Conservation (phyloP, 2,329 filamentous ascomycete species). For the Xylariaceae sp. region DNA sequence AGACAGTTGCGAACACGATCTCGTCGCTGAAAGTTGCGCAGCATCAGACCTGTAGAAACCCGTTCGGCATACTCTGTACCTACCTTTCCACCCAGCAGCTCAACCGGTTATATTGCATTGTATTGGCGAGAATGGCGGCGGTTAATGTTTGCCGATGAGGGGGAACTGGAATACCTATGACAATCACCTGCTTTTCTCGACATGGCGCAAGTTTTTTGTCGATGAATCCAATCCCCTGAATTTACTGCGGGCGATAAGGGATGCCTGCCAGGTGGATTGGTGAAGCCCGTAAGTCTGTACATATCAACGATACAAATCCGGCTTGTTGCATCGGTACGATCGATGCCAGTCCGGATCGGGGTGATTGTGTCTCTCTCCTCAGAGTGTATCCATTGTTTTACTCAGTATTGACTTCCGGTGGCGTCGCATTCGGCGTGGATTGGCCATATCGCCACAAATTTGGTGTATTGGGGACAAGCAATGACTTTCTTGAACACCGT, state of each 20-base stretch:
- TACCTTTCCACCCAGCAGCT: background rate
- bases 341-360: no score
- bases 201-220: background rate
- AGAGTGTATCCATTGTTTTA: no score
- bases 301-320: no score
- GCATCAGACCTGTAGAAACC: background rate
- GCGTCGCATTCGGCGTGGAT: no score
- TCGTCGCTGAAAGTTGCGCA: conserved; percentile 1
- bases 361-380: no score
- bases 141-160: background rate
- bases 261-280: no score
- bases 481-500: no score
- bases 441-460: no score
- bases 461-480: no score
- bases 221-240: background rate
- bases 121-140: background rate
- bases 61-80: background rate
- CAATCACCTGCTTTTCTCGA: background rate
- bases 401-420: no score
- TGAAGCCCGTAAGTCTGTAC: no score
- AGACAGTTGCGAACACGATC: background rate
- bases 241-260: background rate
- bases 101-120: background rate
- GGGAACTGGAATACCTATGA: background rate
- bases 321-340: no score